Percentiles rank a stretch among this genome's conserved stretches.
These are phyloP conservation scores for Penicillium crystallinum DNA, from an alignment of 495 filamentous ascomycete species.

Conservation along the genomic window DNA sequence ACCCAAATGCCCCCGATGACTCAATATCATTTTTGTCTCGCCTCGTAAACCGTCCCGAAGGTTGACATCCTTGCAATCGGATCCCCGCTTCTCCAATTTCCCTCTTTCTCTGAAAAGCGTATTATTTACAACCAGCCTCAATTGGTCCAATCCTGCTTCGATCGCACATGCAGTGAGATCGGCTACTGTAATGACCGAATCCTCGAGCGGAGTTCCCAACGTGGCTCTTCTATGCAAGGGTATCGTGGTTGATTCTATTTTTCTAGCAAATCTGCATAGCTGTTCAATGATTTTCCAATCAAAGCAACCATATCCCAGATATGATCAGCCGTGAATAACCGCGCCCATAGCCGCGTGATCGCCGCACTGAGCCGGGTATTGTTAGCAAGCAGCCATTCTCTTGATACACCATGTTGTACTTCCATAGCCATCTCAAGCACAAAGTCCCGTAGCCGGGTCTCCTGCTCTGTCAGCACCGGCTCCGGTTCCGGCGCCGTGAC, in stretches of 20 bases:
- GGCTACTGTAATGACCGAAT: too few species aligned
- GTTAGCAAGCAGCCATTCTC: constrained; percentile 46
- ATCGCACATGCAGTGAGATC: too few species aligned
- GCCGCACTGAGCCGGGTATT: constrained; percentile 57
- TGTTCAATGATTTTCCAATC: constrained; percentile 56
- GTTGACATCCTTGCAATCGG: too few species aligned
- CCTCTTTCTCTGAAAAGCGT: too few species aligned
- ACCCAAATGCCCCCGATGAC: too few species aligned
- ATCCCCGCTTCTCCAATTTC: too few species aligned
- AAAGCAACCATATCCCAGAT: constrained; percentile 63
- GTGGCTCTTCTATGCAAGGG: neutral
- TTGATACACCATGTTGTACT: constrained; percentile 51
- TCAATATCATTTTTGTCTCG: too few species aligned
- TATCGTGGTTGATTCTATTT: neutral
- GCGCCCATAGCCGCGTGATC: constrained; percentile 62
- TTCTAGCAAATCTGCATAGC: constrained; percentile 61
- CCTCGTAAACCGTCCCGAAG: too few species aligned
- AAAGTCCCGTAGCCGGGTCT: constrained; percentile 55
- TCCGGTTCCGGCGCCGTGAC: constrained; percentile 31
- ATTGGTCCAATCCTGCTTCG: too few species aligned
- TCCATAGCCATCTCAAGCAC: constrained; percentile 65
- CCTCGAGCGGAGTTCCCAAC: too few species aligned
- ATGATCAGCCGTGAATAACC: constrained; percentile 62
- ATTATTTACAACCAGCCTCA: neutral
- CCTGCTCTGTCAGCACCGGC: constrained; percentile 46